Conservation (phyloP, 2,329 filamentous ascomycete species). For the Penicillium sp. region DNA sequence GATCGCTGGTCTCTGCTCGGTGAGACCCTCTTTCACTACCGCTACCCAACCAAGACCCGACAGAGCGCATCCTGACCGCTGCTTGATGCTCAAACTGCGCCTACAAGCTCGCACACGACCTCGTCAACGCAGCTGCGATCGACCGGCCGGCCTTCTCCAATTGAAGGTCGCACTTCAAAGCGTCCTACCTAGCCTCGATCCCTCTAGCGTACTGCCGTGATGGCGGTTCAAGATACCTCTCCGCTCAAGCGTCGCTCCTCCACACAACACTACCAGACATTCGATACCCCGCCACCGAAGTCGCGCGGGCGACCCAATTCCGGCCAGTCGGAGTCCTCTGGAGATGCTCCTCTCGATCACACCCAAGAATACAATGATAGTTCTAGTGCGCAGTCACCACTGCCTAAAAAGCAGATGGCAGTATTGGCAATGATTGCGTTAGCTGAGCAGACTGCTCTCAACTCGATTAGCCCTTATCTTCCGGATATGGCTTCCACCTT, state of each 20-base stretch:
- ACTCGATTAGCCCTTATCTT: constrained; percentile 92
- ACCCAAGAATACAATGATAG: constrained; percentile 25
- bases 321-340: constrained; percentile 42
- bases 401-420: constrained; percentile 78
- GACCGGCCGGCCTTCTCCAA: constrained; percentile 6
- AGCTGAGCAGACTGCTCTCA: constrained; percentile 92
- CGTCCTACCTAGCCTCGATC: constrained; percentile 1
- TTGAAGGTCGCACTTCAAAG: constrained; percentile 9
- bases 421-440: constrained; percentile 85
- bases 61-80: no score
- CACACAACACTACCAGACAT: constrained; percentile 50
- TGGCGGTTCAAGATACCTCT: constrained; percentile 31
- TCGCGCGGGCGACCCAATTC: constrained; percentile 47
- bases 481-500: constrained; percentile 88
- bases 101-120: constrained; percentile 7
- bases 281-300: constrained; percentile 47
- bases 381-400: constrained; percentile 58
- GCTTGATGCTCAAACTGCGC: background rate
- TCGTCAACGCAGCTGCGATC: constrained; percentile 4
- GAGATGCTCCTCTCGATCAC: constrained; percentile 28
- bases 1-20: no score
- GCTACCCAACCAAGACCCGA: no score
- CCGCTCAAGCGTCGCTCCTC: constrained; percentile 43
- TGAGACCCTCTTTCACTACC: no score
- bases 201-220: constrained; percentile 14